Conservation (phyloP, 106 monocot species). For the Dendrobium nobile region DNA sequence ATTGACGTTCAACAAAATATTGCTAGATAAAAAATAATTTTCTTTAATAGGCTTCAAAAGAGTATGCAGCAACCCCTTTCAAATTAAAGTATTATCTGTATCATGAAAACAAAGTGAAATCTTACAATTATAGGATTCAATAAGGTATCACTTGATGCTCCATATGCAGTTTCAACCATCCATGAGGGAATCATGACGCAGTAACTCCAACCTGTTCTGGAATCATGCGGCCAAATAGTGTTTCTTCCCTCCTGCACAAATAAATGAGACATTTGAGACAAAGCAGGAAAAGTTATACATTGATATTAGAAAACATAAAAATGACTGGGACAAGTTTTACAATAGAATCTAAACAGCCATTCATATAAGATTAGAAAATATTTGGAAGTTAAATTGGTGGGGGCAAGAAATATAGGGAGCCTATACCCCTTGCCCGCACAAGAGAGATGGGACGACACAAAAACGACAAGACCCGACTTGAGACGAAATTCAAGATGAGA, state of each 20-base stretch:
- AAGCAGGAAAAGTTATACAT: background rate
- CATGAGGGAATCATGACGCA: slow-evolving; percentile 72
- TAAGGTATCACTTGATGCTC: slow-evolving; percentile 38
- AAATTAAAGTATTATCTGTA: background rate
- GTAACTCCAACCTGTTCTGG: slow-evolving; percentile 69
- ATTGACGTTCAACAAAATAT: background rate
- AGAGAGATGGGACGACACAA: too few relatives aligned
- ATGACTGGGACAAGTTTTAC: background rate
- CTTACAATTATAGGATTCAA: slow-evolving; percentile 61
- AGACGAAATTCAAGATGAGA: too few relatives aligned
- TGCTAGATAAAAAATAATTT: background rate
- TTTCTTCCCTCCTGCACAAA: slow-evolving; percentile 51
- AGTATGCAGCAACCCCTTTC: background rate
- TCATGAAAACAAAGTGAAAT: slow-evolving; percentile 4
- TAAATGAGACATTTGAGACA: background rate
- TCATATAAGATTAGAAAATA: too few relatives aligned
- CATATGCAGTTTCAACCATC: slow-evolving; percentile 42
- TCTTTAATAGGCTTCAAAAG: background rate
- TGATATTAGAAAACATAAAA: background rate
- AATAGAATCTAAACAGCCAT: background rate
- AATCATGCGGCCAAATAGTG: slow-evolving; percentile 75
- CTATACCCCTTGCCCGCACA: too few relatives aligned
- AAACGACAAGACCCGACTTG: too few relatives aligned
- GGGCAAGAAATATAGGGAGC: too few relatives aligned
- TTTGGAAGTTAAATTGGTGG: too few relatives aligned